A percentile compares a stretch with the other conserved stretches of the same genome.
Conservation (phyloP, 768 basidiomycete genomes). For the Fomitopsis pulvina region DNA sequence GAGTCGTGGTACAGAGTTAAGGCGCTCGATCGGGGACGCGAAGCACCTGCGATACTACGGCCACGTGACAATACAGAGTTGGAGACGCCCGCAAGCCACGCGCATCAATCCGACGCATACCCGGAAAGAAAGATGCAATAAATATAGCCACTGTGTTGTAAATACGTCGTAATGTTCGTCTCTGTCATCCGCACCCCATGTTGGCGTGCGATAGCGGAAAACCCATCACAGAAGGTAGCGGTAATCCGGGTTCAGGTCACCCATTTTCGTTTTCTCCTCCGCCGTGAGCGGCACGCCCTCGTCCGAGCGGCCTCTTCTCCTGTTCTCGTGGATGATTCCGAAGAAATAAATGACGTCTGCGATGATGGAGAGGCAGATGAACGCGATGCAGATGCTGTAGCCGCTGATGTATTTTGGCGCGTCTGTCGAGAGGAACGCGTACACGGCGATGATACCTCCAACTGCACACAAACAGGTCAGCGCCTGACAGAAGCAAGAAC, state of each 20-base stretch:
- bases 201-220: too few relatives aligned
- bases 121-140: too few relatives aligned
- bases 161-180: neutral
- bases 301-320: slow-evolving; percentile 10
- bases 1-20: too few relatives aligned
- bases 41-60: too few relatives aligned
- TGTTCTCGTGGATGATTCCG: slow-evolving; percentile 18
- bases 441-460: slow-evolving; percentile 24
- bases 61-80: too few relatives aligned
- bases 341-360: slow-evolving; percentile 17
- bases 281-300: slow-evolving; percentile 6
- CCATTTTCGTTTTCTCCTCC: slow-evolving; percentile 17
- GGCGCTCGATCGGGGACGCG: too few relatives aligned
- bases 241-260: slow-evolving; percentile 21
- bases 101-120: too few relatives aligned
- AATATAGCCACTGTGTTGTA: too few relatives aligned
- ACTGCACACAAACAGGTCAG: slow-evolving; percentile 6
- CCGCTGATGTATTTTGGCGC: slow-evolving; percentile 21
- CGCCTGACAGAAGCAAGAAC: neutral
- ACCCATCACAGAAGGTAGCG: slow-evolving; percentile 13
- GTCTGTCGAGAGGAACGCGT: slow-evolving; percentile 22
- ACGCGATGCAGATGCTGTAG: slow-evolving; percentile 22
- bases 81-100: too few relatives aligned
- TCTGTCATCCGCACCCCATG: neutral
- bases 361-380: slow-evolving; percentile 18